Conservation (phyloP, 1,284 basidiomycete species). For the Apiotrichum siamense region DNA sequence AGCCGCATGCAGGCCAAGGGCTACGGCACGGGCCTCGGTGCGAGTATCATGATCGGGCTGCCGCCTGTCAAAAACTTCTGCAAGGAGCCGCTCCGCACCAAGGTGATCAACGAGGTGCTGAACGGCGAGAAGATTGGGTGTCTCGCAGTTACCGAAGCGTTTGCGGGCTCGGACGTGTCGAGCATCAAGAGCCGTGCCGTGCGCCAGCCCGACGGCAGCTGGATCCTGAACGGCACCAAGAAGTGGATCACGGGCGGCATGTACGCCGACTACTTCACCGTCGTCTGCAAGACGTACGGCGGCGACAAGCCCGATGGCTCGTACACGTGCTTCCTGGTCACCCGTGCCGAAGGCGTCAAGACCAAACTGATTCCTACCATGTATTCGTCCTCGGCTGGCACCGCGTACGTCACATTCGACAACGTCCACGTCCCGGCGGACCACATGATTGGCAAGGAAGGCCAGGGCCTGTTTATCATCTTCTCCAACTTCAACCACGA, state of each 20-base stretch:
- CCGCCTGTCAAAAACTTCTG: constrained; percentile 59
- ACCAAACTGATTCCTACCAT: constrained; percentile 81
- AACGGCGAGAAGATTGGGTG: constrained; percentile 61
- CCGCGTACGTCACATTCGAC: constrained; percentile 80
- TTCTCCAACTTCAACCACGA: constrained; percentile 47
- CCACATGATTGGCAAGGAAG: constrained; percentile 77
- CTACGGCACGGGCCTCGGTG: constrained; percentile 69
- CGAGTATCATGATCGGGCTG: constrained; percentile 64
- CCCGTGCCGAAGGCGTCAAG: constrained; percentile 68
- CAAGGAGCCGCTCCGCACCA: constrained; percentile 52
- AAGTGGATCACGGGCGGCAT: constrained; percentile 87
- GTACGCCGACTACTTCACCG: constrained; percentile 47
- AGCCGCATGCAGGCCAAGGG: constrained; percentile 70
- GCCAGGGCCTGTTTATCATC: constrained; percentile 74
- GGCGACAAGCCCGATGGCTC: constrained; percentile 57
- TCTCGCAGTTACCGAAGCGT: constrained; percentile 83
- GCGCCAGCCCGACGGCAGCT: constrained; percentile 72
- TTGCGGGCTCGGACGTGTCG: constrained; percentile 84
- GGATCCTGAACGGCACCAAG: constrained; percentile 80
- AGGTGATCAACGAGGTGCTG: constrained; percentile 73
- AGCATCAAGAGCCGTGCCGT: constrained; percentile 74
- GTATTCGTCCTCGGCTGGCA: constrained; percentile 71
- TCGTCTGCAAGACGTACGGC: constrained; percentile 25
- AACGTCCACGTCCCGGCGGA: constrained; percentile 79
- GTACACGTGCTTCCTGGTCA: constrained; percentile 75